These are phyloP conservation scores for Parathielavia hyrcaniae DNA, from an alignment of 495 filamentous ascomycete species.

Conservation along the genomic window DNA sequence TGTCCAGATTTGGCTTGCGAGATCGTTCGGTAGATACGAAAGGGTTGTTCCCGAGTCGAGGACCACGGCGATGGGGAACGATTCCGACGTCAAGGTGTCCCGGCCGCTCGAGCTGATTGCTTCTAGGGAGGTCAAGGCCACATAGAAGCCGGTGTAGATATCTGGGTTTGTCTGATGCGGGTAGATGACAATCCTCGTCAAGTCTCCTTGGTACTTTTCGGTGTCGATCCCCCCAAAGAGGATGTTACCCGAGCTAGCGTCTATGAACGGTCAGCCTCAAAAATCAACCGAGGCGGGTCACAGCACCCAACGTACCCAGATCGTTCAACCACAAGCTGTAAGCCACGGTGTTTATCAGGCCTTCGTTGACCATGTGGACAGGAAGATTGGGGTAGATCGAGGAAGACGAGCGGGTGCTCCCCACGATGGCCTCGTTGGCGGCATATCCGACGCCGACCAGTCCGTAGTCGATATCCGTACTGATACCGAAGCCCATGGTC, in stretches of 20 bases:
- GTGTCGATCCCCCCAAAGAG: constrained; percentile 92
- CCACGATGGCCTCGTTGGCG: constrained; percentile 68
- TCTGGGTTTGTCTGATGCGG: constrained; percentile 38
- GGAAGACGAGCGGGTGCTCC: constrained; percentile 28
- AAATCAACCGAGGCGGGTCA: background rate
- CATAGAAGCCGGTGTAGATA: constrained; percentile 56
- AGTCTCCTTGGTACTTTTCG: constrained; percentile 67
- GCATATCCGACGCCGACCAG: constrained; percentile 86
- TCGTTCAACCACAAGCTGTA: constrained; percentile 91
- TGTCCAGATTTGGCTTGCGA: constrained; percentile 60
- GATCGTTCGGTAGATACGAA: constrained; percentile 69
- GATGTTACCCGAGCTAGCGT: constrained; percentile 41
- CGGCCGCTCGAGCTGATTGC: constrained; percentile 43
- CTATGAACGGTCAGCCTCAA: constrained; percentile 14
- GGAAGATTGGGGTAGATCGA: constrained; percentile 72
- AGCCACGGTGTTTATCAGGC: constrained; percentile 70
- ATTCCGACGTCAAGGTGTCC: constrained; percentile 45
- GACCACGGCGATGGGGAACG: constrained; percentile 59
- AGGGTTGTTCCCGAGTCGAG: constrained; percentile 88
- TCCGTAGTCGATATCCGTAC: constrained; percentile 64
- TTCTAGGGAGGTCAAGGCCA: constrained; percentile 59
- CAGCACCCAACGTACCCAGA: constrained; percentile 39
- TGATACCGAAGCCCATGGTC: constrained; percentile 77
- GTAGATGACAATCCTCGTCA: constrained; percentile 60
- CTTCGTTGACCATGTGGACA: constrained; percentile 62